Percentiles rank a stretch among this genome's conserved stretches.
phyloP scores from a whole-genome alignment of 192 early-diverging fungal species.

The Backusella westeae region DNA sequence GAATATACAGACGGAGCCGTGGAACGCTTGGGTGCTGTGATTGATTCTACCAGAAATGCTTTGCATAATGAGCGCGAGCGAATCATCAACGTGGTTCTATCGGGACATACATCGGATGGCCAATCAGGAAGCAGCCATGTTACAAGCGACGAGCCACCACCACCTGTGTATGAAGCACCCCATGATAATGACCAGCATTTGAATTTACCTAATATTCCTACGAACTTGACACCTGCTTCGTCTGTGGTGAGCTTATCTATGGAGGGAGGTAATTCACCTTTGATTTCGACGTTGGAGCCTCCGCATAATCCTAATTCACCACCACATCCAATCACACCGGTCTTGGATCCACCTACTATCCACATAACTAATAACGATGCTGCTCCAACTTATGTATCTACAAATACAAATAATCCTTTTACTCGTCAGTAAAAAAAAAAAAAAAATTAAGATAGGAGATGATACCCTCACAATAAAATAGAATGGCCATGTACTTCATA shows the following conservation, averaged over 20 bases:
- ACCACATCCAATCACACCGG: neutral
- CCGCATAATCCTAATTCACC: neutral
- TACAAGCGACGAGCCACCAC: neutral
- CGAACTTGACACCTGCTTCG: neutral
- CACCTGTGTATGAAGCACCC: slow-evolving; percentile 29
- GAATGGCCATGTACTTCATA: too few relatives aligned
- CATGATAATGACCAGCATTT: neutral
- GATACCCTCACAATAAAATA: neutral
- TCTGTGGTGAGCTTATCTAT: neutral
- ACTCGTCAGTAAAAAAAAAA: neutral
- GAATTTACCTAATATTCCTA: neutral
- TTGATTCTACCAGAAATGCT: neutral
- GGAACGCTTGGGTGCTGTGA: neutral
- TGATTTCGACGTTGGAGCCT: neutral
- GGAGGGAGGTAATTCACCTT: neutral
- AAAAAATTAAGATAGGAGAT: neutral
- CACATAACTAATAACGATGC: neutral
- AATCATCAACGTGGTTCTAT: slow-evolving; percentile 11
- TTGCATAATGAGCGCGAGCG: slow-evolving; percentile 13
- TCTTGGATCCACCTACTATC: neutral
- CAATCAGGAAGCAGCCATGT: neutral
- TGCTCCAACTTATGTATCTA: neutral
- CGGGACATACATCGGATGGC: neutral
- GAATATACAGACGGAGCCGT: slow-evolving; percentile 25
- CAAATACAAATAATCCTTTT: neutral